Percentiles rank a stretch among this genome's conserved stretches.
Conservation (phyloP, 140 eudicot genomes). For the Oenanthe javanica region DNA sequence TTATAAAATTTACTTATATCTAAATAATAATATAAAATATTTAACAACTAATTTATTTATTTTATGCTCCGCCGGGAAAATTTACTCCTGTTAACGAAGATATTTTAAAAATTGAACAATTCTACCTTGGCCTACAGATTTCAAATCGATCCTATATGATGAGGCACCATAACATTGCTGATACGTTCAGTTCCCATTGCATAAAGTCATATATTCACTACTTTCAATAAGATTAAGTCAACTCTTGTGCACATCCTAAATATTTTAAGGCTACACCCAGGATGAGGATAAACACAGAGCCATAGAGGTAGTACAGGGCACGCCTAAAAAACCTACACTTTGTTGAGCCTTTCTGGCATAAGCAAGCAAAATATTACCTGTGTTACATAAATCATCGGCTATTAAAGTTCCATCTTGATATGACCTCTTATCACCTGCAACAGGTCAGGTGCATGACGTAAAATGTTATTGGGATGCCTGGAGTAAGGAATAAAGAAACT, state of each 20-base stretch:
- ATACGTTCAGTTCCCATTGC: not conserved
- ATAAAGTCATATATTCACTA: not conserved
- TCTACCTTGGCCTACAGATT: not conserved
- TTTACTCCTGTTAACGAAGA: not conserved
- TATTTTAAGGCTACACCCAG: not conserved
- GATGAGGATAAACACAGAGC: not conserved
- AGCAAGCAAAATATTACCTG: constrained; percentile 35
- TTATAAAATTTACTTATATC: too few species aligned
- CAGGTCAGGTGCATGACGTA: constrained; percentile 9
- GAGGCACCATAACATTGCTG: not conserved
- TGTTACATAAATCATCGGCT: constrained; percentile 53
- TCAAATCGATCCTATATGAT: not conserved
- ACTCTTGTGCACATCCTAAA: not conserved
- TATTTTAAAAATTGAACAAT: not conserved
- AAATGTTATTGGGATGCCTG: not conserved
- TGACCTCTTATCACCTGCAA: constrained; percentile 64
- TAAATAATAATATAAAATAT: too few species aligned
- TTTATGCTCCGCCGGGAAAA: not conserved
- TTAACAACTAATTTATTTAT: too few species aligned
- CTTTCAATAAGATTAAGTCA: not conserved
- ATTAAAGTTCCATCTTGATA: constrained; percentile 53
- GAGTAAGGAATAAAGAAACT: not conserved
- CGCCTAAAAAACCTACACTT: not conserved
- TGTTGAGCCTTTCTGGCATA: not conserved
- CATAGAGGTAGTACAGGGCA: not conserved